Conservation (phyloP, 768 basidiomycete species). For the Russula compacta region DNA sequence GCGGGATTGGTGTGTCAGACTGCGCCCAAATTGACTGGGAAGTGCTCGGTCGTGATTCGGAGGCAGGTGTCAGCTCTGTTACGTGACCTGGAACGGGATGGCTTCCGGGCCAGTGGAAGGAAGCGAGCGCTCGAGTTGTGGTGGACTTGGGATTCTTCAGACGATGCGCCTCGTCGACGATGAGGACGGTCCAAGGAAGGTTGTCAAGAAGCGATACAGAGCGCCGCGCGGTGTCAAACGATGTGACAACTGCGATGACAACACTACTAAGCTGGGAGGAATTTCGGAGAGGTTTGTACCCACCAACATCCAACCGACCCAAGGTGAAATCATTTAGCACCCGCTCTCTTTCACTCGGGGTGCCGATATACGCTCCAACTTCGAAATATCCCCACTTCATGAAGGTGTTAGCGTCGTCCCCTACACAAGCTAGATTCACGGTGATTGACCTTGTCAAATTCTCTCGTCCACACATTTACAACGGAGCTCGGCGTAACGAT, state of each 20-base stretch:
- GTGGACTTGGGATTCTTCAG: slow-evolving; percentile 72
- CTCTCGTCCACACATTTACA: slow-evolving; percentile 81
- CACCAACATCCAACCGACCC: slow-evolving; percentile 79
- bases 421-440: neutral
- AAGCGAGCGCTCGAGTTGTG: slow-evolving; percentile 59
- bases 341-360: slow-evolving; percentile 40
- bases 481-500: slow-evolving; percentile 84
- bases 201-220: slow-evolving; percentile 63
- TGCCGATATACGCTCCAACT: slow-evolving; percentile 60
- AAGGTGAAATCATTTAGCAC: slow-evolving; percentile 65
- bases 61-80: slow-evolving; percentile 18
- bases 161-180: slow-evolving; percentile 86
- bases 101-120: slow-evolving; percentile 43
- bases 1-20: neutral
- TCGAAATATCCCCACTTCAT: slow-evolving; percentile 91
- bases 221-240: slow-evolving; percentile 64
- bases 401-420: neutral
- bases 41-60: neutral
- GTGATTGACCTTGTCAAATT: slow-evolving; percentile 63
- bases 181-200: slow-evolving; percentile 61
- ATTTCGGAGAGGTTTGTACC: slow-evolving; percentile 24
- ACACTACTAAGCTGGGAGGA: neutral
- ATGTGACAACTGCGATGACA: slow-evolving; percentile 55
- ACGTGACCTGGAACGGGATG: slow-evolving; percentile 9
- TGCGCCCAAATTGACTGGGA: neutral